phyloP scores from a whole-genome alignment of 148 eudicot species.

The Spergularia bocconei region DNA sequence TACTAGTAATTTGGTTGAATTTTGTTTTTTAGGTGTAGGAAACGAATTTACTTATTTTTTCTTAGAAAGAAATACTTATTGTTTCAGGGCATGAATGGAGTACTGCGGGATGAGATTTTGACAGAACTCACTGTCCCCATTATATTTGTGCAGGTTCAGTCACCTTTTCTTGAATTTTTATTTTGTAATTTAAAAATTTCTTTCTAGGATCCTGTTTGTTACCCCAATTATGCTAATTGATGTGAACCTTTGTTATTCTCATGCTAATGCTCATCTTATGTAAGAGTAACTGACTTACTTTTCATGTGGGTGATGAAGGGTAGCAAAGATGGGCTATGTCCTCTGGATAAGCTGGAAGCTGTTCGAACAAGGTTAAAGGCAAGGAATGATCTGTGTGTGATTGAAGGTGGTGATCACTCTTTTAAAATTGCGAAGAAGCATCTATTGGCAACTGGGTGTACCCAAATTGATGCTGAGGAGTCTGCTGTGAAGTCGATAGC shows the following conservation, averaged over 20 bases:
- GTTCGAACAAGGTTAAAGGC: constrained; percentile 52
- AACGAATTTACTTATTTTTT: neutral
- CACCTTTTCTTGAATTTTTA: neutral
- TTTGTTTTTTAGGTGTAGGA: neutral
- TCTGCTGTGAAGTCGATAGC: constrained; percentile 58
- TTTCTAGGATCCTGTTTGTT: neutral
- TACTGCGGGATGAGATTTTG: constrained; percentile 60
- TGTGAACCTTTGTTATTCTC: neutral
- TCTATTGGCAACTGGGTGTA: constrained; percentile 40
- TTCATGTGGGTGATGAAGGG: constrained; percentile 42
- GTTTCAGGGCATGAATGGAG: constrained; percentile 68
- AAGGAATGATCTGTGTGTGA: constrained; percentile 47
- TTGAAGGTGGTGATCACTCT: constrained; percentile 90
- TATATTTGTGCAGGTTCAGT: constrained; percentile 77
- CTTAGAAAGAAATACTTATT: neutral
- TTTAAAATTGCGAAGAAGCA: constrained; percentile 73
- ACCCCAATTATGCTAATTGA: neutral
- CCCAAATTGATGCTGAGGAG: constrained; percentile 64
- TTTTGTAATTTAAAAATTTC: neutral
- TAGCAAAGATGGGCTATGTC: constrained; percentile 76
- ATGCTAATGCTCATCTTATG: constrained; percentile 7
- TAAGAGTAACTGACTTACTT: neutral
- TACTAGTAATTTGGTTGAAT: neutral
- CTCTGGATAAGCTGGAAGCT: constrained; percentile 59
- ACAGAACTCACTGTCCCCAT: constrained; percentile 60